Percentiles rank a stretch among this genome's conserved stretches.
Evolutionary conservation across 345 rosid species (phyloP).

Genomic region (Citrus sp.): DNA sequence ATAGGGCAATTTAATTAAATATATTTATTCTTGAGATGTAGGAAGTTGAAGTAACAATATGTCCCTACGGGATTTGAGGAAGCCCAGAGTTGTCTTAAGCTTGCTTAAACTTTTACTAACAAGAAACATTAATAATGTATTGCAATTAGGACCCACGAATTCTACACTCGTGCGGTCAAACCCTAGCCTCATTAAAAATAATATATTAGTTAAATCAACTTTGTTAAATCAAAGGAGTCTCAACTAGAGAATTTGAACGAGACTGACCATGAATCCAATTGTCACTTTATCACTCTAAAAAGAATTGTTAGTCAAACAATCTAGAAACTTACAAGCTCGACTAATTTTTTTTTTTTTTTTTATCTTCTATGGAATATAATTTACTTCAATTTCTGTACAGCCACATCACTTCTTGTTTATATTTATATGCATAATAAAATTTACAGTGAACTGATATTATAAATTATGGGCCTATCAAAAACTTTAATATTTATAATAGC

Average conservation of each 20-base stretch:
- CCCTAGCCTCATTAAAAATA: neutral
- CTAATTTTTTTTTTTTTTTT: no score
- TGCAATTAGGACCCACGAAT: constrained; percentile 17
- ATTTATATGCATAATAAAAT: no score
- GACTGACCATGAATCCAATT: constrained; percentile 13
- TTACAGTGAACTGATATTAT: no score
- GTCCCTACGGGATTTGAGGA: constrained; percentile 44
- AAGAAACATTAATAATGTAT: constrained; percentile 14
- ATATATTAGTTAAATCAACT: neutral
- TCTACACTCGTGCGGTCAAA: constrained; percentile 61
- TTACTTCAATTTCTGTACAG: neutral
- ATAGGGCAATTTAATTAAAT: neutral
- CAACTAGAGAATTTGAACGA: constrained; percentile 17
- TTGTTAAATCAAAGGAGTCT: constrained; percentile 12
- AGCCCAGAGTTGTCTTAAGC: constrained; percentile 16
- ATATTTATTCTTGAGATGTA: constrained; percentile 19
- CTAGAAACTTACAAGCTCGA: neutral
- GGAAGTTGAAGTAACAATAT: constrained; percentile 37
- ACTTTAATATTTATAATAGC: no score
- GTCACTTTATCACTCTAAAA: neutral
- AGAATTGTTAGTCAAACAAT: constrained; percentile 20
- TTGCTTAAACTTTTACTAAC: constrained; percentile 32
- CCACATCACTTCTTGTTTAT: neutral
- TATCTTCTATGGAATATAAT: neutral
- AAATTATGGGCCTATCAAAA: no score